These are phyloP conservation scores for Penicillium silybi DNA, from an alignment of 495 filamentous ascomycete species.

Conservation along the genomic window DNA sequence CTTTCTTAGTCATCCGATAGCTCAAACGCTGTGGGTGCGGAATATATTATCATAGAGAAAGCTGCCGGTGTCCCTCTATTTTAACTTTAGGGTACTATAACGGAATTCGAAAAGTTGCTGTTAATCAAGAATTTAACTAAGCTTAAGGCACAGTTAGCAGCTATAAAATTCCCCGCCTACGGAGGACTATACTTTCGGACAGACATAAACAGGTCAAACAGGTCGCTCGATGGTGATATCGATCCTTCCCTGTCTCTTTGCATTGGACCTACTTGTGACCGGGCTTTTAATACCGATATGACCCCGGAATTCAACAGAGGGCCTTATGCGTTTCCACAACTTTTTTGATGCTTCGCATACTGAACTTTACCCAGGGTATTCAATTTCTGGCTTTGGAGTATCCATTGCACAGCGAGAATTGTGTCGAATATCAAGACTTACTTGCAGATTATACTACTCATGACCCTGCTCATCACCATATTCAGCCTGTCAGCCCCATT, in stretches of 20 bases:
- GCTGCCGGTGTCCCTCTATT: slow-evolving; percentile 32
- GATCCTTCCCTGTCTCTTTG: slow-evolving; percentile 19
- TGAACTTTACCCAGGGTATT: slow-evolving; percentile 20
- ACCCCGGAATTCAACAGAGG: slow-evolving; percentile 13
- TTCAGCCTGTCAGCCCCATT: too few species aligned
- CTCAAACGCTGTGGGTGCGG: slow-evolving; percentile 28
- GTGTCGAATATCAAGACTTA: slow-evolving; percentile 11
- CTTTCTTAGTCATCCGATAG: slow-evolving; percentile 28
- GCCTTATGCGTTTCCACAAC: slow-evolving; percentile 22
- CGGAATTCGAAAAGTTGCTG: slow-evolving; percentile 19
- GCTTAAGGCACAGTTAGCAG: slow-evolving; percentile 24
- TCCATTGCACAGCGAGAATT: slow-evolving; percentile 21
- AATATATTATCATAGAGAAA: slow-evolving; percentile 43
- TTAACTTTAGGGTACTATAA: slow-evolving; percentile 25
- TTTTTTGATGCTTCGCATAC: slow-evolving; percentile 3
- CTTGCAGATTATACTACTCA: too few species aligned
- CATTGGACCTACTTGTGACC: slow-evolving; percentile 23
- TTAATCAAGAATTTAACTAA: slow-evolving; percentile 28
- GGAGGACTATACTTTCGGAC: slow-evolving; percentile 9
- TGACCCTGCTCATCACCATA: too few species aligned
- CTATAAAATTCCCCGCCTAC: slow-evolving; percentile 9
- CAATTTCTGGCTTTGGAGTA: slow-evolving; percentile 13
- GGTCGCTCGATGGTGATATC: slow-evolving; percentile 12
- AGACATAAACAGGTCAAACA: not conserved
- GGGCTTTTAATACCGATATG: slow-evolving; percentile 12